Evolutionary conservation across 495 filamentous ascomycete genomes (phyloP), one percentile per base, ranked within the genome.

Genomic region (Daldinia concentrica): DNA sequence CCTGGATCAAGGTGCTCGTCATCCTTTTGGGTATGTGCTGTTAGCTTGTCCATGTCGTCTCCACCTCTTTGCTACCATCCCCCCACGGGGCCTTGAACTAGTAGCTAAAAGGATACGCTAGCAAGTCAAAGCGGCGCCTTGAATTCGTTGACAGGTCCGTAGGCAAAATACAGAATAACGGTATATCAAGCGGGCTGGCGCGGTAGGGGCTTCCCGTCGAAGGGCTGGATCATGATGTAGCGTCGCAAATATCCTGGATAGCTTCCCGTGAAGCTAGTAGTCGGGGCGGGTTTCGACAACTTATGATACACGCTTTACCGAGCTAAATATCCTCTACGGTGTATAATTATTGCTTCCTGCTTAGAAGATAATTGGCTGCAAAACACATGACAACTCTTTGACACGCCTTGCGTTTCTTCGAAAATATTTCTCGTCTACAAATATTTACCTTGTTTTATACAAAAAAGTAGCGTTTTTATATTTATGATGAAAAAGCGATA

Each of bases 61-160:
- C 69, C 69, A 68, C 64, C 64, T 48, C 59, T 57, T 64, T 60
- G 50, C 24, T 24, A 37, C 17, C 27, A 32, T 52, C 37, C 60
- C 69, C 64, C 64, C 64, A 67, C 64, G 64, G 60, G 64, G 69
- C 64, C 69, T 60, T 60, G 39, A 17, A 19, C 55, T 64, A 72
- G 32, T 6, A 64, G 56, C 55, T 52, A 68, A 72, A 37, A 55
- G 60, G 37, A 55, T 57, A 22, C 64, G 17, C 69, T 72, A 72
- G 56, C 11, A 58, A 60, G 64, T 64, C 69, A 72, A 72, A 68
- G 69, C 64, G 59, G n/a, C 48, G 27, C 55, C 22, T 56, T 57
- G 22, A 55, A 39, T 56, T 37, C 27, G 22, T 29, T 66, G 26
- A 56, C 24, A 64, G 30, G 48, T 58, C 15, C 37, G 39, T 51